These are phyloP conservation scores for Fusarium tuaranense DNA, from an alignment of 2,329 filamentous ascomycete genomes.

Conservation along the genomic window DNA sequence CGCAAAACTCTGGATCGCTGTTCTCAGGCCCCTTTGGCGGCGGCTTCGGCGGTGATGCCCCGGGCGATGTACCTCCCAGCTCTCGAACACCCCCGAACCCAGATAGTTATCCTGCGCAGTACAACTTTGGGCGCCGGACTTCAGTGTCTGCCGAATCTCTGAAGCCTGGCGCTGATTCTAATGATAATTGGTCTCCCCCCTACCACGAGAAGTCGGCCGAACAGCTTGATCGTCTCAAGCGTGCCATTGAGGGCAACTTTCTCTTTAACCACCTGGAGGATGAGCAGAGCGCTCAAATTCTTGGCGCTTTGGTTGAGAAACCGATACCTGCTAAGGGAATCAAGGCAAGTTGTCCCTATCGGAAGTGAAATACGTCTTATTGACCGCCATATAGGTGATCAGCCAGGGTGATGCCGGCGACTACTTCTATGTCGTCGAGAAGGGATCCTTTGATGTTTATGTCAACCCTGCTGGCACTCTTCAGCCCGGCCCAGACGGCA, in stretches of 20 bases:
- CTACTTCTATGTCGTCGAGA: slow-evolving; percentile 97
- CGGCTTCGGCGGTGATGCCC: slow-evolving; percentile 57
- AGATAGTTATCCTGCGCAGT: slow-evolving; percentile 87
- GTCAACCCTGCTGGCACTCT: slow-evolving; percentile 83
- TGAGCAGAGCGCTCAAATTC: slow-evolving; percentile 87
- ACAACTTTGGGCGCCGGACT: slow-evolving; percentile 92
- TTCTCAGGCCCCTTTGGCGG: slow-evolving; percentile 66
- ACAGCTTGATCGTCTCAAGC: slow-evolving; percentile 82
- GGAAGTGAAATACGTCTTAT: background rate
- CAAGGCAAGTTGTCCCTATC: slow-evolving; percentile 61
- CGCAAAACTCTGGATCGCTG: slow-evolving; percentile 49
- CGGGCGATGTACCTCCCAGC: slow-evolving; percentile 59
- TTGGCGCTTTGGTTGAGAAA: slow-evolving; percentile 94
- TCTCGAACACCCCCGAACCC: slow-evolving; percentile 64
- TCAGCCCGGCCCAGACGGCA: slow-evolving; percentile 82
- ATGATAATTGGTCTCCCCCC: slow-evolving; percentile 92
- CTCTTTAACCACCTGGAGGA: slow-evolving; percentile 95
- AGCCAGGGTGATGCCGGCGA: slow-evolving; percentile 95
- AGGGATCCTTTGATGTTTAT: slow-evolving; percentile 89
- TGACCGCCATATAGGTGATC: slow-evolving; percentile 76
- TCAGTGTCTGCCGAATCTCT: slow-evolving; percentile 97
- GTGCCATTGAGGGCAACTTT: slow-evolving; percentile 89
- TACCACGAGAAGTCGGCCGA: slow-evolving; percentile 85
- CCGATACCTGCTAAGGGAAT: slow-evolving; percentile 91
- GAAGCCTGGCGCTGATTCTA: slow-evolving; percentile 84